phyloP scores from a whole-genome alignment of 2,329 filamentous ascomycete genomes.

The Metarhizium robertsii region DNA sequence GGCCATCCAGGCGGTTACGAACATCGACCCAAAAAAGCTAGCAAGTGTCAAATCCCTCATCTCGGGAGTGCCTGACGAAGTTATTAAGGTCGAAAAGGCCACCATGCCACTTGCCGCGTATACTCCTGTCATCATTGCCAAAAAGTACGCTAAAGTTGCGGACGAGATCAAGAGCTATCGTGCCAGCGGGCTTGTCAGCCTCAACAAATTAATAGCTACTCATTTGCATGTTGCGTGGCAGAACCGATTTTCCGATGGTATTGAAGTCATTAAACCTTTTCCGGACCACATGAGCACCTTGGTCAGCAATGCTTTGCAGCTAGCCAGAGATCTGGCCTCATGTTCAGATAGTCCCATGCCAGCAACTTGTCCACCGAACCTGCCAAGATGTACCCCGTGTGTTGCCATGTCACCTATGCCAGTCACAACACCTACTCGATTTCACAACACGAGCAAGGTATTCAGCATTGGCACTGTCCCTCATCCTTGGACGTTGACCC shows the following conservation, averaged over 20 bases:
- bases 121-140: conserved; percentile 49
- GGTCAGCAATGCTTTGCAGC: conserved; percentile 57
- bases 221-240: conserved; percentile 86
- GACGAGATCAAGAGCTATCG: conserved; percentile 49
- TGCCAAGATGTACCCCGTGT: conserved; percentile 65
- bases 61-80: conserved; percentile 46
- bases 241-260: conserved; percentile 64
- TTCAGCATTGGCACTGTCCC: conserved; percentile 85
- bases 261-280: conserved; percentile 73
- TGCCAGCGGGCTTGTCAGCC: conserved; percentile 50
- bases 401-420: conserved; percentile 50
- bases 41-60: conserved; percentile 54
- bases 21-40: conserved; percentile 35
- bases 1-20: conserved; percentile 51
- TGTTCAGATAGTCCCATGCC: conserved; percentile 69
- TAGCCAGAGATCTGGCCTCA: conserved; percentile 65
- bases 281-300: conserved; percentile 66
- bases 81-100: conserved; percentile 56
- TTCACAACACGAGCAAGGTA: conserved; percentile 59
- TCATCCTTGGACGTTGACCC: conserved; percentile 78
- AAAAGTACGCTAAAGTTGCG: conserved; percentile 58
- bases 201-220: conserved; percentile 70
- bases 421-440: conserved; percentile 56
- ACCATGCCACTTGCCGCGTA: conserved; percentile 72
- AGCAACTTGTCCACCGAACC: conserved; percentile 75